Base-by-base conservation (phyloP, 1,139 yeast species). In the Debaryomycetaceae sp. region DNA sequence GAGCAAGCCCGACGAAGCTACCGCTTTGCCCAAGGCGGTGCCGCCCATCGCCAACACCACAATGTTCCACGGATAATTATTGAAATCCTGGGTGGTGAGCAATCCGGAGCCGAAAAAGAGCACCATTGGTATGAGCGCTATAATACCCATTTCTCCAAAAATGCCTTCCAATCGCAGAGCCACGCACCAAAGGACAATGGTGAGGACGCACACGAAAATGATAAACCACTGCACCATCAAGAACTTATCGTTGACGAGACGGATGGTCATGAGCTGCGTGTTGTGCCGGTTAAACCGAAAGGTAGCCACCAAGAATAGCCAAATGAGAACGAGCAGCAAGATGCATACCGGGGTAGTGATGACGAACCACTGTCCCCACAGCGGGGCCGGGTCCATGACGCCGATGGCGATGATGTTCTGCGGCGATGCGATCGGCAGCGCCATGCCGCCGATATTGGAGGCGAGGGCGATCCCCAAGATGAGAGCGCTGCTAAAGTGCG, bases 31-130 rank as follows among this genome's bases (percentile, higher is more conserved):
- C 30, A 78, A 57, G 2, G 85, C 80, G 25, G 79, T 68, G 43
- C 86, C 85, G 29, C 87, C 87, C 85, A 77, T 77, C 3, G 86
- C 86, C 36, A 78, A 58, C 5, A 77, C 67, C 15, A 77, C 83
- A 44, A 77, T 77, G 27, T 77, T 72, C 87, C 87, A 78, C 4
- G 85, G 83, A 51, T 77, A 77, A 37, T 73, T 72, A 46, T 77
- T 77, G 42, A 78, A 68, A 47, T 77, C 86, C 28, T 72, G 72
- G 0, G 81, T 70, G 4, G 75, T 60, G 37, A 78, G 53, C 32
- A 78, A 47, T 3, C 85, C 83, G 2, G 82, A 64, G n/a, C 83
- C 85, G 44, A 77, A 77, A 43, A 77, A 76, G 23, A 77, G 50
- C 5, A 75, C 65, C 16, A 78, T 62, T 16, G 87, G 87, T 27